These are phyloP conservation scores for Botryotinia convoluta DNA, from an alignment of 2,329 filamentous ascomycete genomes.

Conservation along the genomic window DNA sequence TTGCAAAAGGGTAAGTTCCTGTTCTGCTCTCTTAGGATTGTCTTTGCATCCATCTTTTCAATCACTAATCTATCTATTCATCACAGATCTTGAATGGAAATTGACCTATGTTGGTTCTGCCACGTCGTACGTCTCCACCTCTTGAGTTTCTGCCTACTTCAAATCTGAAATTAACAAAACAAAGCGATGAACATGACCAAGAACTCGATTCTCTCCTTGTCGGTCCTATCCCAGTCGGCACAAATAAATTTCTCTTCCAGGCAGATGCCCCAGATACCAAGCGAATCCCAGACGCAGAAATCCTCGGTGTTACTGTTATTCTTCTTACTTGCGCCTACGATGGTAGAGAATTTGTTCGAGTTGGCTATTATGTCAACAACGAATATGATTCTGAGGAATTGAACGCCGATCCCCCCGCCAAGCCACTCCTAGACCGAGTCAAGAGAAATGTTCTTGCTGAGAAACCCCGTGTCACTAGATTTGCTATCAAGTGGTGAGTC, in stretches of 20 bases:
- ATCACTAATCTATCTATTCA: constrained; percentile 26
- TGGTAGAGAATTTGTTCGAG: constrained; percentile 91
- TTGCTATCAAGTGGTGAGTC: constrained; percentile 94
- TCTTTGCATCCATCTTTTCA: background rate
- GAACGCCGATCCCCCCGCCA: constrained; percentile 82
- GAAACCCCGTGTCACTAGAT: constrained; percentile 95
- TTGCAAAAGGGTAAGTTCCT: constrained; percentile 77
- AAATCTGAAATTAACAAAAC: constrained; percentile 22
- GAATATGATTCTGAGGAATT: constrained; percentile 95
- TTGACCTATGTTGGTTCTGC: constrained; percentile 98
- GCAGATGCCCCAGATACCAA: constrained; percentile 87
- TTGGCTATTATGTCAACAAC: constrained; percentile 99
- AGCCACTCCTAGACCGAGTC: constrained; percentile 90
- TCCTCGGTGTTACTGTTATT: constrained; percentile 95
- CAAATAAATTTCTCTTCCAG: constrained; percentile 99
- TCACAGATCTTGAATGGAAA: constrained; percentile 94
- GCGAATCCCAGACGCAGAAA: constrained; percentile 90
- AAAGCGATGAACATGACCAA: constrained; percentile 79
- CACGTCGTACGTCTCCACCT: constrained; percentile 69
- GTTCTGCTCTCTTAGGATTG: constrained; percentile 1
- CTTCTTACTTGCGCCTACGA: constrained; percentile 96
- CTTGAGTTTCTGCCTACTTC: background rate
- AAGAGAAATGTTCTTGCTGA: constrained; percentile 89
- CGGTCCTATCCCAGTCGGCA: constrained; percentile 92
- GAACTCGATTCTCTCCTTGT: constrained; percentile 96